Base-by-base conservation (phyloP, 1,284 basidiomycete species). In the Phenoliferia sp. region DNA sequence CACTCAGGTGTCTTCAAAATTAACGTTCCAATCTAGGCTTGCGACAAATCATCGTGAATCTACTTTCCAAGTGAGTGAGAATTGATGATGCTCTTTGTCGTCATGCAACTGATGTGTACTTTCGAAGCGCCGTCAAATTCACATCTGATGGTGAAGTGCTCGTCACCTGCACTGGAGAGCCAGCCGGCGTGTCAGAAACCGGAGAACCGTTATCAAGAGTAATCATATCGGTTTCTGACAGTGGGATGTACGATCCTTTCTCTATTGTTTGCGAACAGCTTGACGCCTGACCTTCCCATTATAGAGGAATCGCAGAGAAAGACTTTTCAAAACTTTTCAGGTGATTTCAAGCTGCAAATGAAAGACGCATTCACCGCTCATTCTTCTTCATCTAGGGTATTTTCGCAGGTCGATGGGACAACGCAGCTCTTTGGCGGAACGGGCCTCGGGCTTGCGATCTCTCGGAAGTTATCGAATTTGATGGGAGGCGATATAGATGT, bases 401-500 rank as follows among this genome's bases (percentile, higher is more conserved):
- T 61, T 56, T 73, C 71, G 22, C 71, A 73, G 32, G 71, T 66
- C 12, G 69, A 73, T 50, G 71, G 71, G 3, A 73, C 71, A 16
- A 44, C 65, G 9, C 59, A 63, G 28, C 67, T 66, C 39, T 74
- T 71, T 31, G 72, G 72, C 35, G 72, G 72, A 0, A 71, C 70
- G n/a, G 72, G 72, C 3, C 68, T 74, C 36, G 72, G 71, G 0
- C 61, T 73, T 4, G 72, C 72, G 26, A 73, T 74, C 60, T 70
- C 69, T 6, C 66, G 71, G 34, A 72, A 72, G 57, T 65, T 74
- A 16, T 66, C 71, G 0, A 59, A 54, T 10, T 62, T 74, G 10
- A 69, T 74, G 65, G 39, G 39, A 12, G 74, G 74, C 16, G 73
- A 74, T 34, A 61, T 74, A 6, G 62, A 59, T 0, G 68, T 75